These are phyloP conservation scores for Phalaenopsis aphrodite DNA, from an alignment of 106 monocot species.

Conservation along the genomic window DNA sequence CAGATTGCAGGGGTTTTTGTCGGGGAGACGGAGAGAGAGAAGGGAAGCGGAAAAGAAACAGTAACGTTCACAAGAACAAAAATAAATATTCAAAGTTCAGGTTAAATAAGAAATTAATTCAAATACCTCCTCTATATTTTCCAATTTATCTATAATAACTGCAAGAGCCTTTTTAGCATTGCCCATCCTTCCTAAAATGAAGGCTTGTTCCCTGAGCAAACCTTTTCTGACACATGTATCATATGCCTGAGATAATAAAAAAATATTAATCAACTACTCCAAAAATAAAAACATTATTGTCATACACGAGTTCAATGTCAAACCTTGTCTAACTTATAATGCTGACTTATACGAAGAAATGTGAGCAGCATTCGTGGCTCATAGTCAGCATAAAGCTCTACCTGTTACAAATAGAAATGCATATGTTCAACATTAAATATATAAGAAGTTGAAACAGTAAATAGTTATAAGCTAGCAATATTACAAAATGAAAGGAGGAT, in stretches of 20 bases:
- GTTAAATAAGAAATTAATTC: slow-evolving; percentile 7
- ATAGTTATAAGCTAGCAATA: background rate
- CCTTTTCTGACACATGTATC: slow-evolving; percentile 67
- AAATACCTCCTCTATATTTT: slow-evolving; percentile 86
- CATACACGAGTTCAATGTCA: slow-evolving; percentile 9
- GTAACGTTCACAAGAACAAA: background rate
- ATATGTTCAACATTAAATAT: background rate
- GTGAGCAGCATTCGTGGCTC: slow-evolving; percentile 78
- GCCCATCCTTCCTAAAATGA: slow-evolving; percentile 92
- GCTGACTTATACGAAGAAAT: slow-evolving; percentile 89
- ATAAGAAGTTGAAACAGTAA: background rate
- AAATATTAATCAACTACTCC: slow-evolving; percentile 5
- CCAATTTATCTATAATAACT: slow-evolving; percentile 82
- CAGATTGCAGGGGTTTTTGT: too few relatives aligned
- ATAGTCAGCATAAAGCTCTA: slow-evolving; percentile 96
- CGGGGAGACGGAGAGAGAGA: too few relatives aligned
- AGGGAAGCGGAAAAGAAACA: too few relatives aligned
- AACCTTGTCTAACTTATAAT: slow-evolving; percentile 96
- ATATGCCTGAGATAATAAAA: slow-evolving; percentile 60
- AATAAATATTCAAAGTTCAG: background rate
- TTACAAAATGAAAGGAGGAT: background rate
- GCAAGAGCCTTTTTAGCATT: slow-evolving; percentile 77
- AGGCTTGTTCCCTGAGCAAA: slow-evolving; percentile 76
- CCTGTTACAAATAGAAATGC: slow-evolving; percentile 27
- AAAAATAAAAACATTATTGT: background rate